phyloP scores from a whole-genome alignment of 2,329 filamentous ascomycete genomes.

The Pseudogymnoascus sp. region DNA sequence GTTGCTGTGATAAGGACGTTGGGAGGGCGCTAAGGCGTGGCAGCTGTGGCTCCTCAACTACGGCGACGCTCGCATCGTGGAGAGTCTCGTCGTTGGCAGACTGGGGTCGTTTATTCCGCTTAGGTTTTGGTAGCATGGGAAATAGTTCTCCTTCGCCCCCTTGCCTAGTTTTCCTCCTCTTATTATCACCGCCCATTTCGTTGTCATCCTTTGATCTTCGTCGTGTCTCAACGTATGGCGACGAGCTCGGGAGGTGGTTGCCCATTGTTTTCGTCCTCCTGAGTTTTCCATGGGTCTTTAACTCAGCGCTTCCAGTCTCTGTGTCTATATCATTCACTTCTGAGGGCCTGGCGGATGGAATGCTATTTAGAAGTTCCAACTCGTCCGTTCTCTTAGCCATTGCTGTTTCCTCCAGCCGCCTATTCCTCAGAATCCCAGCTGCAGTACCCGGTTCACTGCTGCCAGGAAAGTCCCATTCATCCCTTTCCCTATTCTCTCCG shows the following conservation, averaged over 20 bases:
- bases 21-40: neutral
- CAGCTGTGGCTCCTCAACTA: neutral
- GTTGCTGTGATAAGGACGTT: neutral
- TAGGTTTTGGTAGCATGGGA: constrained; percentile 12
- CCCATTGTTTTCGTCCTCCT: constrained; percentile 10
- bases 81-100: neutral
- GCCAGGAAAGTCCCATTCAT: constrained; percentile 14
- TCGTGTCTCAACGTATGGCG: neutral
- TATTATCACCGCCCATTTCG: neutral
- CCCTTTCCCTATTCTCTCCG: neutral
- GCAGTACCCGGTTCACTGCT: constrained; percentile 10
- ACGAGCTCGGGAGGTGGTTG: neutral
- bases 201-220: neutral
- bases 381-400: neutral
- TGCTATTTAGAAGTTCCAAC: neutral
- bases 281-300: constrained; percentile 10
- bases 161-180: constrained; percentile 9
- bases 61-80: neutral
- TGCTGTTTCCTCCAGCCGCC: neutral
- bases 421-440: neutral
- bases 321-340: neutral
- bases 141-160: constrained; percentile 6
- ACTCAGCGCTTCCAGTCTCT: neutral
- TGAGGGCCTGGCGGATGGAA: too few species aligned
- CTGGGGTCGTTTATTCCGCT: constrained; percentile 8